A percentile compares a stretch with the other conserved stretches of the same genome.
Evolutionary conservation across 805 yeast genomes (phyloP).

Genomic region (Tetrapisispora phaffii): DNA sequence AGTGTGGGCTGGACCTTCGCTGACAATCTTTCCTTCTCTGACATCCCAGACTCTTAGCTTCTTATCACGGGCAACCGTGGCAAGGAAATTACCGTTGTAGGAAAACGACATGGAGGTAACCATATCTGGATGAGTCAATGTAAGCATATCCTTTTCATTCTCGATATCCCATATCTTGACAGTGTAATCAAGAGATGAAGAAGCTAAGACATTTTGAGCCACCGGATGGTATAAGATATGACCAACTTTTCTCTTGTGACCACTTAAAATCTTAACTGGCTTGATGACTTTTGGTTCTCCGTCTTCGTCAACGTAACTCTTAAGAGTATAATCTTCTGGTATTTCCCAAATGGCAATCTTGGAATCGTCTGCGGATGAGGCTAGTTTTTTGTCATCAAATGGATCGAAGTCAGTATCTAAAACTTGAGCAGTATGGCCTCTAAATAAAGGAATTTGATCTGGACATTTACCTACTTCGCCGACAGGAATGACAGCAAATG

Average conservation of each 20-base stretch:
- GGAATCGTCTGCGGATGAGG: conserved; percentile 74
- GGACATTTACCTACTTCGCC: conserved; percentile 85
- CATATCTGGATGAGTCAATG: conserved; percentile 78
- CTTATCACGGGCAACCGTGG: conserved; percentile 87
- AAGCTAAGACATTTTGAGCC: conserved; percentile 77
- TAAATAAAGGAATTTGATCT: conserved; percentile 82
- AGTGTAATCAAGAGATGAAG: conserved; percentile 82
- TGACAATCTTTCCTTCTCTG: conserved; percentile 58
- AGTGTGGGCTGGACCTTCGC: conserved; percentile 82
- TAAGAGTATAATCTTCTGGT: conserved; percentile 72
- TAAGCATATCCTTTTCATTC: conserved; percentile 57
- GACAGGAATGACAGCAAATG: conserved; percentile 88
- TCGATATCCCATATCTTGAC: conserved; percentile 87
- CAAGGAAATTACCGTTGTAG: conserved; percentile 77
- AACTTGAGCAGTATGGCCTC: conserved; percentile 94
- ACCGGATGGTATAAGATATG: conserved; percentile 84
- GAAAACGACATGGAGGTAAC: conserved; percentile 91
- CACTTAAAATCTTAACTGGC: conserved; percentile 62
- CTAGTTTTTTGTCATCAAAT: conserved; percentile 64
- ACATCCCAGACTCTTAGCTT: conserved; percentile 87
- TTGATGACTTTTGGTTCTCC: conserved; percentile 57
- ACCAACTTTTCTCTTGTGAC: conserved; percentile 93
- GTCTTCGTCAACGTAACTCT: conserved; percentile 40
- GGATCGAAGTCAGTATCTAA: conserved; percentile 95
- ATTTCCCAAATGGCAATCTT: conserved; percentile 79